Evolutionary conservation across 148 eudicot genomes (phyloP).

Genomic region (Silene conica): DNA sequence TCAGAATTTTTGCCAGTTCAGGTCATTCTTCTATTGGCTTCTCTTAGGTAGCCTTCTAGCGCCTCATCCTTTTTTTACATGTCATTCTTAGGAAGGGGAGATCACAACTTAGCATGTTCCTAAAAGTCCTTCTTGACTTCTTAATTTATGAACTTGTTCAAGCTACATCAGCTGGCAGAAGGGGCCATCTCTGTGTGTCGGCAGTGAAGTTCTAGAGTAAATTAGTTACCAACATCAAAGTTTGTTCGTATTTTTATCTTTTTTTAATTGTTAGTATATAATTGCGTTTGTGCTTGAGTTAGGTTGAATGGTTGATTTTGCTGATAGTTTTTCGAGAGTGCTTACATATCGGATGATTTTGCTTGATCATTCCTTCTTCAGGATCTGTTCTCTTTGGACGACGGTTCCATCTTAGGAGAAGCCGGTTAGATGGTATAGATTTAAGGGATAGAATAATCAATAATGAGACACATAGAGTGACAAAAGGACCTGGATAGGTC

Average conservation of each 20-base stretch:
- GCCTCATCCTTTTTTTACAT: too few relatives aligned
- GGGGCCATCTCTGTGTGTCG: neutral
- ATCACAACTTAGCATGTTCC: too few relatives aligned
- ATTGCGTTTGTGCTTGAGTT: too few relatives aligned
- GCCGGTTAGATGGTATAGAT: neutral
- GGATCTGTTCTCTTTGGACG: neutral
- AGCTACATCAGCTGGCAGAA: neutral
- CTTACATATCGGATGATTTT: constrained; percentile 1
- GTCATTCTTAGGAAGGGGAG: too few relatives aligned
- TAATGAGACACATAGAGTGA: neutral
- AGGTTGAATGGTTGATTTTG: too few relatives aligned
- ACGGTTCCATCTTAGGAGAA: neutral
- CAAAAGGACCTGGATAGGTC: neutral
- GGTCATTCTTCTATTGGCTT: too few relatives aligned
- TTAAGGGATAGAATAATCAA: neutral
- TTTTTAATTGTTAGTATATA: too few relatives aligned
- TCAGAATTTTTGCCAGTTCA: too few relatives aligned
- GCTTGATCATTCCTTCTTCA: neutral
- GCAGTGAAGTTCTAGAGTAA: neutral
- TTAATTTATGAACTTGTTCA: too few relatives aligned
- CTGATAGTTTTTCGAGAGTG: neutral
- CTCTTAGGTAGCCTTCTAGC: too few relatives aligned
- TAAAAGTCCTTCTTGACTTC: neutral
- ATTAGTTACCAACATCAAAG: neutral
- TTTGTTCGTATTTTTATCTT: too few relatives aligned